These are phyloP conservation scores for Annulohypoxylon stygium DNA, from an alignment of 495 filamentous ascomycete species.

Conservation along the genomic window DNA sequence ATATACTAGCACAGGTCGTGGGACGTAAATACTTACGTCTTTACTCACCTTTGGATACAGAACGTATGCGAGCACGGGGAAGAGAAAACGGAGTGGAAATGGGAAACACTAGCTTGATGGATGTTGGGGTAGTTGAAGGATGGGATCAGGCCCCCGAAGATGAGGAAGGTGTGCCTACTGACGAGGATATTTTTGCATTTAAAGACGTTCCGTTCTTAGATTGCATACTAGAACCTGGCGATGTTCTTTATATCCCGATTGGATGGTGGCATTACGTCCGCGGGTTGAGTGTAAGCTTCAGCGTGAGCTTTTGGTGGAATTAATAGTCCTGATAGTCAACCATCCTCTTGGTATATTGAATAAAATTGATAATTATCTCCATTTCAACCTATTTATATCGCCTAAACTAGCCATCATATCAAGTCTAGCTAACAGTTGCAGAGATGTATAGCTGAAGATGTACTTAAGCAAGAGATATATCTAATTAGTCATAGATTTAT, in stretches of 20 bases:
- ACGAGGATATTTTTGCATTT: constrained; percentile 59
- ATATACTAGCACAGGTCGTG: constrained; percentile 90
- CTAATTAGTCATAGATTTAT: constrained; percentile 2
- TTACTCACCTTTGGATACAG: constrained; percentile 75
- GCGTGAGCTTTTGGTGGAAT: constrained; percentile 99
- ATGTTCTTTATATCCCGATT: constrained; percentile 89
- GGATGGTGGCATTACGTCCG: constrained; percentile 99
- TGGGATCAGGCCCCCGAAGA: constrained; percentile 56
- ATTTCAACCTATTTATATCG: neutral
- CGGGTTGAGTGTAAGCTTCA: constrained; percentile 86
- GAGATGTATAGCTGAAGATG: neutral
- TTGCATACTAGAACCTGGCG: constrained; percentile 81
- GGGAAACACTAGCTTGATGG: constrained; percentile 87
- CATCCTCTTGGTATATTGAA: neutral
- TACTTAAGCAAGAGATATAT: too few species aligned
- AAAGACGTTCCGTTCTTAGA: constrained; percentile 76
- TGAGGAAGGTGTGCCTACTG: constrained; percentile 25
- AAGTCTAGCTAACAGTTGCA: neutral
- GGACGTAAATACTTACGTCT: constrained; percentile 91
- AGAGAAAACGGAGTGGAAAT: constrained; percentile 85
- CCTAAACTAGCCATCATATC: neutral
- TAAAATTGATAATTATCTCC: neutral
- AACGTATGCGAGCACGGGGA: constrained; percentile 72
- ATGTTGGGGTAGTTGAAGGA: constrained; percentile 72
- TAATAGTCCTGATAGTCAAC: constrained; percentile 56